These are phyloP conservation scores for Pythium utonaiense DNA, from an alignment of 352 stramenopile genomes.

Conservation along the genomic window DNA sequence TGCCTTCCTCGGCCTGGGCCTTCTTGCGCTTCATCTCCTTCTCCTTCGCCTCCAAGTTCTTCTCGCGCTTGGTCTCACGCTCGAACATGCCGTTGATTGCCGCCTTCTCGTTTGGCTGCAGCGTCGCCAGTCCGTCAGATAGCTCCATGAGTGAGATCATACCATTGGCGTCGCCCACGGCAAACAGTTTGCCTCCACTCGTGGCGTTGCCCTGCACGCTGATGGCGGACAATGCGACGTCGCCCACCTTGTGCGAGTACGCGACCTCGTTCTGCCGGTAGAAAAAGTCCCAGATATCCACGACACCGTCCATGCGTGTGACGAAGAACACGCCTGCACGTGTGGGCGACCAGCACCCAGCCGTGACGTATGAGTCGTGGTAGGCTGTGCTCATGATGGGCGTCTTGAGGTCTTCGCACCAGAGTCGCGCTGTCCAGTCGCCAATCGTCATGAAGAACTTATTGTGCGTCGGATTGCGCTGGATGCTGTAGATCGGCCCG, in stretches of 20 bases:
- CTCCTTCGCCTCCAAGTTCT: slow-evolving; percentile 91
- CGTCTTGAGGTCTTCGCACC: slow-evolving; percentile 96
- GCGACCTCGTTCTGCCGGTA: slow-evolving; percentile 96
- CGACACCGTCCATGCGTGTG: slow-evolving; percentile 95
- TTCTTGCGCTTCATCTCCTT: slow-evolving; percentile 87
- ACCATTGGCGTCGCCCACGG: slow-evolving; percentile 93
- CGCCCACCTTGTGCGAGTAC: slow-evolving; percentile 96
- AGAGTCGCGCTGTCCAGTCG: slow-evolving; percentile 96
- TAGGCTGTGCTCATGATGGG: slow-evolving; percentile 98
- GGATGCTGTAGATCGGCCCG: slow-evolving; percentile 94
- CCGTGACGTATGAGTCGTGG: slow-evolving; percentile 94
- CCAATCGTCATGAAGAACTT: slow-evolving; percentile 98
- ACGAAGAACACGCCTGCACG: slow-evolving; percentile 96
- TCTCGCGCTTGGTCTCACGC: slow-evolving; percentile 95
- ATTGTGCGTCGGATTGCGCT: slow-evolving; percentile 96
- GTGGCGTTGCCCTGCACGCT: slow-evolving; percentile 90
- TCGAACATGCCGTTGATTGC: slow-evolving; percentile 96
- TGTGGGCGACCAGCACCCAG: slow-evolving; percentile 95
- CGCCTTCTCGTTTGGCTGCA: slow-evolving; percentile 92
- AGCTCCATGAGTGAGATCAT: slow-evolving; percentile 97
- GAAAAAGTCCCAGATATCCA: slow-evolving; percentile 98
- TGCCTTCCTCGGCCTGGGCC: slow-evolving; percentile 77
- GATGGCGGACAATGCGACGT: slow-evolving; percentile 90
- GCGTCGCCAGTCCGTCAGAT: slow-evolving; percentile 88
- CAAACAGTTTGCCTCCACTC: slow-evolving; percentile 91